Evolutionary conservation across 495 filamentous ascomycete species (phyloP), one percentile per base, ranked within the genome.

Genomic region (Penicillium maclennaniae): DNA sequence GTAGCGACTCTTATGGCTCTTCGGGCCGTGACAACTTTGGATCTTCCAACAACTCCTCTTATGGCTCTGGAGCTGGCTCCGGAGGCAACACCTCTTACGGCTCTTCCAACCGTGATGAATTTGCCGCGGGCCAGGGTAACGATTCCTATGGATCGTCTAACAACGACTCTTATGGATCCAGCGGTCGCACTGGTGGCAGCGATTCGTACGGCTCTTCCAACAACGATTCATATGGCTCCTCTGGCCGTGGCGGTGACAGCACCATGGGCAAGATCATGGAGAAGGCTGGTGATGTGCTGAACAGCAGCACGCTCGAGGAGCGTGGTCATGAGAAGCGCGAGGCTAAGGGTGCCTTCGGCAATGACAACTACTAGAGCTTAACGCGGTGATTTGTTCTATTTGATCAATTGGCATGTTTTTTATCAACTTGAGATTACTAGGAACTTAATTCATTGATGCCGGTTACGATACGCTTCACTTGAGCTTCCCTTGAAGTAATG

Each of bases 181-280:
- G 27, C 6, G 10, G 28, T 28, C 26, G 8, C n/a, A n/a, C n/a
- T n/a, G n/a, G n/a, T 23, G 23, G 23, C 23, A 2, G 23, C 5
- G 23, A 23, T 23, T 2, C 2, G 2, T 23, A 23, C 5, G 23
- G 23, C 2, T 23, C 23, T 10, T 10, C 31, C 20, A 27, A 19
- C 9, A 26, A 7, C 6, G 34, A 48, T 14, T 40, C 46, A 1
- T 39, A 39, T 2, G 46, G 46, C 19, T 48, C 46, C 3, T 48
- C 46, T 15, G 42, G 45, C 19, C 34, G 28, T 7, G 47, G 47
- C 21, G 47, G 47, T 42, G 47, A 49, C 15, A 42, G 47, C 37
- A 49, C 47, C 20, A 4, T 49, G n/a, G 47, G 47, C 4, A 49
- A 49, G 37, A 16, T 41, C 37, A 19, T 49, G 47, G 47, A 49